These are phyloP conservation scores for Corchorus capsularis DNA, from an alignment of 345 rosid species.

Conservation along the genomic window DNA sequence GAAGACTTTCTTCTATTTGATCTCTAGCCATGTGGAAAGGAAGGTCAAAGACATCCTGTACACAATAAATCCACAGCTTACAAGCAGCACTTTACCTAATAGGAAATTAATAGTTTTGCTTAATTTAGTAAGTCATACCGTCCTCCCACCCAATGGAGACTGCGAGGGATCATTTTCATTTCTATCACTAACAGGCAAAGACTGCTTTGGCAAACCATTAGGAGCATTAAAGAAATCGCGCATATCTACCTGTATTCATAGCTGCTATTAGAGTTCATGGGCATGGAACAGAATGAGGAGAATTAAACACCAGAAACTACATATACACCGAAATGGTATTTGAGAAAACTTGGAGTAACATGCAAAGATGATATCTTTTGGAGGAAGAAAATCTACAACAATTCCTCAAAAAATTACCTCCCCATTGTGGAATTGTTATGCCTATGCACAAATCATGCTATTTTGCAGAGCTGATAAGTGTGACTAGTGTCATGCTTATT, in stretches of 20 bases:
- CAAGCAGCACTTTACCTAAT: neutral
- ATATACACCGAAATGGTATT: neutral
- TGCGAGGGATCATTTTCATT: slow-evolving; percentile 61
- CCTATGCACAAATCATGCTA: neutral
- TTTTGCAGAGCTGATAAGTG: neutral
- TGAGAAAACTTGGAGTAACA: neutral
- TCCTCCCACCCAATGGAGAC: slow-evolving; percentile 96
- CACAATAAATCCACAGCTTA: slow-evolving; percentile 13
- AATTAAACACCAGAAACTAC: neutral
- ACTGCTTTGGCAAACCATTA: slow-evolving; percentile 71
- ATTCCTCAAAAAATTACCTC: neutral
- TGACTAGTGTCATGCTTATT: neutral
- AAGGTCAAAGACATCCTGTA: slow-evolving; percentile 88
- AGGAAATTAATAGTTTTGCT: slow-evolving; percentile 8
- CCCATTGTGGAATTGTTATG: neutral
- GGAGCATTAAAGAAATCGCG: slow-evolving; percentile 90
- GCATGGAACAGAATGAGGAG: neutral
- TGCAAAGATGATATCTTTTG: neutral
- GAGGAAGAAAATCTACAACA: slow-evolving; percentile 13
- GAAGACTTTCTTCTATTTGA: slow-evolving; percentile 95
- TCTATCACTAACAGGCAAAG: slow-evolving; percentile 61
- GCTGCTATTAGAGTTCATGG: slow-evolving; percentile 5
- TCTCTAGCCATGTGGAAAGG: slow-evolving; percentile 94
- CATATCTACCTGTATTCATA: slow-evolving; percentile 73
- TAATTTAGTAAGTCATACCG: slow-evolving; percentile 48